Conservation (phyloP, 164 flowering plant species). For the Chloranthus sessilifolius region DNA sequence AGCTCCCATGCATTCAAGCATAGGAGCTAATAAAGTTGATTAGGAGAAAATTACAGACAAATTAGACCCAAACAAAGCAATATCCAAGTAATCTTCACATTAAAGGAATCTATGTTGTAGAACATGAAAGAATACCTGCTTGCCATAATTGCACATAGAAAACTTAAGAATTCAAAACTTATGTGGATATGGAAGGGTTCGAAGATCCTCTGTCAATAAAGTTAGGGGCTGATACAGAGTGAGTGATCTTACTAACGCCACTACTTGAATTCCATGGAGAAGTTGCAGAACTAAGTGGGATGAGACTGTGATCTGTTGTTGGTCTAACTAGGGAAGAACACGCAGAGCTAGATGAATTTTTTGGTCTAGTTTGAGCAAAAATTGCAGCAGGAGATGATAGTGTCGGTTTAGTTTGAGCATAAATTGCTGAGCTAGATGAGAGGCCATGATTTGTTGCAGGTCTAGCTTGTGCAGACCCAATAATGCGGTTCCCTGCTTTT, state of each 20-base stretch:
- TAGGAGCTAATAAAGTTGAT: too few relatives aligned
- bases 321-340: slow-evolving; percentile 19
- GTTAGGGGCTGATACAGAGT: slow-evolving; percentile 47
- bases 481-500: slow-evolving; percentile 12
- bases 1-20: too few relatives aligned
- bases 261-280: slow-evolving; percentile 23
- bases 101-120: too few relatives aligned
- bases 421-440: slow-evolving; percentile 12
- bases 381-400: too few relatives aligned
- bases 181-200: slow-evolving; percentile 29
- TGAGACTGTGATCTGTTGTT: slow-evolving; percentile 17
- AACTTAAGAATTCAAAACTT: too few relatives aligned
- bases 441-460: slow-evolving; percentile 17
- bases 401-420: slow-evolving; percentile 10
- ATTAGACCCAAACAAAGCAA: too few relatives aligned
- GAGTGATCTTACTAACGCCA: slow-evolving; percentile 28
- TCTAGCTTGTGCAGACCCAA: slow-evolving; percentile 11
- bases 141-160: too few relatives aligned
- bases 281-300: slow-evolving; percentile 26
- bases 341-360: slow-evolving; percentile 30
- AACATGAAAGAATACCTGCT: too few relatives aligned
- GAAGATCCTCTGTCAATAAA: slow-evolving; percentile 33
- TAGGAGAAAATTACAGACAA: too few relatives aligned
- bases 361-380: too few relatives aligned
- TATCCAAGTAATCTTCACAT: too few relatives aligned